Evolutionary conservation across 257 asterid genomes (phyloP).

Genomic region (Lycium barbarum): DNA sequence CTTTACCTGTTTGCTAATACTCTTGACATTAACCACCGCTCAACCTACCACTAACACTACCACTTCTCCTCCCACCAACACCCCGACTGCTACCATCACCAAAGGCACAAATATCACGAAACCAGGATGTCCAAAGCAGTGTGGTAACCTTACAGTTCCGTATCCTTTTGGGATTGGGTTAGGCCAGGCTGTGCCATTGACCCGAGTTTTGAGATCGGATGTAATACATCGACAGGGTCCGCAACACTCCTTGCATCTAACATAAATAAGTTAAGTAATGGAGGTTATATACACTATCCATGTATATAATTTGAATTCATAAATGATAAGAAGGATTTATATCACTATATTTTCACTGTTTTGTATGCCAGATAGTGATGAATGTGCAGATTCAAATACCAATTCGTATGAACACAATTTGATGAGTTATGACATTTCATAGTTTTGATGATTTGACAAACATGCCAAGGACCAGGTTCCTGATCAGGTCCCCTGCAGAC

Average conservation of each 20-base stretch:
- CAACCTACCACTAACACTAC: conserved; percentile 36
- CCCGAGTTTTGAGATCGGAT: conserved; percentile 44
- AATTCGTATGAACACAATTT: no score
- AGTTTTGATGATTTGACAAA: no score
- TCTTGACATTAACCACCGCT: conserved; percentile 38
- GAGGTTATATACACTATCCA: no score
- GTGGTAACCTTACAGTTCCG: conserved; percentile 50
- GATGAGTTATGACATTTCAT: no score
- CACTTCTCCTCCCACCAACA: conserved; percentile 34
- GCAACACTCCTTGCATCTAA: conserved; percentile 46
- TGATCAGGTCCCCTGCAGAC: no score
- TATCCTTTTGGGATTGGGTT: conserved; percentile 51
- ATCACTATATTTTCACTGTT: no score
- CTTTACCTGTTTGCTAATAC: background rate
- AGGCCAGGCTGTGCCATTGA: conserved; percentile 48
- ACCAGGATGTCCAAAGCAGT: conserved; percentile 45
- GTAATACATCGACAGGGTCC: conserved; percentile 53
- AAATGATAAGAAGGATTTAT: no score
- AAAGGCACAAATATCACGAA: conserved; percentile 44
- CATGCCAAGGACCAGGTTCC: no score
- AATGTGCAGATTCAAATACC: no score
- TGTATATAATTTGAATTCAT: no score
- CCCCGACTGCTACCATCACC: conserved; percentile 27
- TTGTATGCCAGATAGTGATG: no score
- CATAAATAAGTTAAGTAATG: no score